Base-by-base conservation (phyloP, 1,139 yeast species). In the Suhomyces maxii region DNA sequence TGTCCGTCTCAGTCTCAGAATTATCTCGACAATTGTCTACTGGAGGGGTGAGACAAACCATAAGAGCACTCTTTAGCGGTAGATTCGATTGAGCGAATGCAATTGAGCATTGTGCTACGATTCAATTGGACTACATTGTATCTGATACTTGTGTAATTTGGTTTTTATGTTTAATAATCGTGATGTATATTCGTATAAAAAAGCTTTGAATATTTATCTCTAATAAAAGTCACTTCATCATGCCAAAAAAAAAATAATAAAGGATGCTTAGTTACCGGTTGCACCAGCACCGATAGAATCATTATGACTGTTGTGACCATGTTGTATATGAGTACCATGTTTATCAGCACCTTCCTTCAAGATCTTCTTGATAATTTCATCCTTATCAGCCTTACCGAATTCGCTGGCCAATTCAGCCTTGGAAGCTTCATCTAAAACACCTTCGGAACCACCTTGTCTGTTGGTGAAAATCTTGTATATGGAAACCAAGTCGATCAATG, bases 351-450 rank as follows among this genome's bases (percentile, higher is more conserved):
- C 95, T 18, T 79, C 70, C 38, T 65, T 67, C 51, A 87, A 61
- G 44, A 87, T 85, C 49, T 65, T 61, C 52, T 76, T 77, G 48
- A 86, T 75, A 28, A 79, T 74, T 39, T 74, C 78, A 52, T 80
- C 85, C 4, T 59, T 57, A 38, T 65, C 67, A 44, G 69, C 60
- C 11, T 77, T 71, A 36, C 89, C 90, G 55, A 88, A 88, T 57
- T 87, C 91, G 53, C 77, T 79, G 44, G 73, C 77, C 49, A 88
- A 66, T 53, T 83, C 85, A 18, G 71, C 67, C 48, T 80, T 77
- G n/a, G 91, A 83, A 2, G 95, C 95, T 58, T 81, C 84, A 49
- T 84, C 89, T 33, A 86, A 65, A 8, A 78, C 76, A 46, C 95
- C 95, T 56, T 82, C 88, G 4, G 80, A 69, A 32, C 96, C 96